These are phyloP conservation scores for Monosporascus cannonballus DNA, from an alignment of 2,329 filamentous ascomycete species.

Conservation along the genomic window DNA sequence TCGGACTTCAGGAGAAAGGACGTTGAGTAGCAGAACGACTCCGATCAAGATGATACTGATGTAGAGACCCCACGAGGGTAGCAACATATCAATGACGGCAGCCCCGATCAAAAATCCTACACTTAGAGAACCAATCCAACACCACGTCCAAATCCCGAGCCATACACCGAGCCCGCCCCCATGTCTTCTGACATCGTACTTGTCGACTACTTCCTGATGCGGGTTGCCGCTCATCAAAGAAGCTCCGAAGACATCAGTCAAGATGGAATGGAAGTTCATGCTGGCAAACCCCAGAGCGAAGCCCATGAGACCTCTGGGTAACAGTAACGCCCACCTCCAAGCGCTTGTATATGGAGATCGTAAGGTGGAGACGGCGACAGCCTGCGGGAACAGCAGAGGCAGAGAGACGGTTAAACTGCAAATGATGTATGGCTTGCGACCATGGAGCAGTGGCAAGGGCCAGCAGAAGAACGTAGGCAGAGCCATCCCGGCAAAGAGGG, in stretches of 20 bases:
- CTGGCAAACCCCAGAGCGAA: conserved; percentile 66
- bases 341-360: conserved; percentile 48
- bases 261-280: conserved; percentile 67
- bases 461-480: conserved; percentile 65
- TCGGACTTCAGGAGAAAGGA: conserved; percentile 66
- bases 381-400: conserved; percentile 71
- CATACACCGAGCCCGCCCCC: conserved; percentile 76
- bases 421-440: conserved; percentile 71
- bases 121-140: conserved; percentile 65
- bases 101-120: conserved; percentile 69
- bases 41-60: conserved; percentile 63
- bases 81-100: conserved; percentile 56
- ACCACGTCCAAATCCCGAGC: conserved; percentile 74
- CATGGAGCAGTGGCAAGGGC: conserved; percentile 70
- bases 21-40: conserved; percentile 60
- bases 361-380: conserved; percentile 53
- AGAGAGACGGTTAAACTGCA: conserved; percentile 62
- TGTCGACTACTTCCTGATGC: conserved; percentile 64
- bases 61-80: conserved; percentile 71
- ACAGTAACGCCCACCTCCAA: conserved; percentile 56
- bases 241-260: conserved; percentile 71
- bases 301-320: conserved; percentile 61
- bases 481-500: conserved; percentile 65
- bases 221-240: conserved; percentile 67
- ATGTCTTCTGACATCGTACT: conserved; percentile 64